Base-by-base conservation (phyloP, 2,329 filamentous ascomycete genomes). In the Pestalotiopsis sp. region DNA sequence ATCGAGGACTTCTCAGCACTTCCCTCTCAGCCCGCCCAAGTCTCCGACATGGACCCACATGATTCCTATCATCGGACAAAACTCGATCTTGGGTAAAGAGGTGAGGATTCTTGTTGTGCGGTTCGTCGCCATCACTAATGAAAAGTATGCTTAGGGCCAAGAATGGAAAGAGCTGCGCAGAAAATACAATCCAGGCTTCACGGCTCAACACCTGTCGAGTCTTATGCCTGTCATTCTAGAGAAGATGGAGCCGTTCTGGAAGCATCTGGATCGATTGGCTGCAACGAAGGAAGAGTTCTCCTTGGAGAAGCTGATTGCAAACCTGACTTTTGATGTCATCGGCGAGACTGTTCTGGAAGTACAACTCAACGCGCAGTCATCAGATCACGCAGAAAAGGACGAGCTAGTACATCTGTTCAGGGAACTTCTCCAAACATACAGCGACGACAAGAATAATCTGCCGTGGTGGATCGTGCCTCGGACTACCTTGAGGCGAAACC, bases 181-280 rank as follows among this genome's bases (percentile, higher is more conserved):
- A 66, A 72, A 75, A 31, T 80, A 79, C 69, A 82, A 80, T 68
- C 77, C 78, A 1, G 80, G 80, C 0, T 82, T 82, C 64, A 76
- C 80, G 1, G 77, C 77, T 2, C 77, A 80, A 66, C 79, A 82
- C 58, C 74, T 82, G 25, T 76, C 81, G 68, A 78, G 73, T 11
- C 72, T 82, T 1, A 70, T 82, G 60, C 80, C 79, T 0, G 70
- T 72, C 38, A 80, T 82, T 58, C 59, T 82, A 4, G 79, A 81
- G 25, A 82, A 82, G 69, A 76, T 75, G 1, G 64, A 59, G 17
- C 71, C 74, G 0, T 81, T 81, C 61, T 57, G 80, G 3, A 65
- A 72, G 2, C 73, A 76, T 17, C 71, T 82, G 4, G 78, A 81
- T 58, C 64, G 67, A 38, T 75, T 75, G 27, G 75, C 76, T 17